Percentiles rank a stretch among this genome's conserved stretches.
Evolutionary conservation across 164 flowering plant species (phyloP).

Genomic region (Kalanchoe fedtschenkoi): DNA sequence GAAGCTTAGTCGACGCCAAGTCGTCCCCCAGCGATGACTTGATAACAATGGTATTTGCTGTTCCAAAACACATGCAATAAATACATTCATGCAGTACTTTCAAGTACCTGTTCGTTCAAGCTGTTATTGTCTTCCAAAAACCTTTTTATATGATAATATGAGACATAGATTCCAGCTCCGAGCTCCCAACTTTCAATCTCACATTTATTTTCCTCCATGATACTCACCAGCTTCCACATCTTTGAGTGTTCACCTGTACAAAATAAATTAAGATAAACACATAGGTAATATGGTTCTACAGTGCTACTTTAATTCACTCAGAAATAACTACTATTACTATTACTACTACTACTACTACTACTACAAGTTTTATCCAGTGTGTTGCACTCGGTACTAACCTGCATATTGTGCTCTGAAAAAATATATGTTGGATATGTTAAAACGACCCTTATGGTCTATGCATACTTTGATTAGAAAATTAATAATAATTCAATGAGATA

Average conservation of each 20-base stretch:
- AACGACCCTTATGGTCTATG: too few relatives aligned
- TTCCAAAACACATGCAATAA: not conserved
- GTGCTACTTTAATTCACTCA: not conserved
- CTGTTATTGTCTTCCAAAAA: conserved; percentile 47
- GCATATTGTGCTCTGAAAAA: too few relatives aligned
- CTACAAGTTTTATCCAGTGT: too few relatives aligned
- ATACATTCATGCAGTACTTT: conserved; percentile 19
- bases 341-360: not conserved
- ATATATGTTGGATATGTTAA: too few relatives aligned
- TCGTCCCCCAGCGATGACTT: too few relatives aligned
- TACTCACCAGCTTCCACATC: conserved; percentile 60
- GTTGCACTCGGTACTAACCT: too few relatives aligned
- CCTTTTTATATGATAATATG: conserved; percentile 55
- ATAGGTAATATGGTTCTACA: not conserved
- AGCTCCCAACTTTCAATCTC: conserved; percentile 98
- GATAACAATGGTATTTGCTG: too few relatives aligned
- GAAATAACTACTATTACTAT: not conserved
- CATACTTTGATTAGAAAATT: too few relatives aligned
- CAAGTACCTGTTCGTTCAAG: conserved; percentile 54
- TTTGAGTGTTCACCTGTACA: conserved; percentile 65
- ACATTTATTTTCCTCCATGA: conserved; percentile 86
- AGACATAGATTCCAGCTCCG: conserved; percentile 88
- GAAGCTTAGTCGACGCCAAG: too few relatives aligned
- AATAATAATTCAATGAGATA: too few relatives aligned
- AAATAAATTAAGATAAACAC: not conserved